These are phyloP conservation scores for Biscogniauxia mediterranea DNA, from an alignment of 2,329 filamentous ascomycete genomes.

Conservation along the genomic window DNA sequence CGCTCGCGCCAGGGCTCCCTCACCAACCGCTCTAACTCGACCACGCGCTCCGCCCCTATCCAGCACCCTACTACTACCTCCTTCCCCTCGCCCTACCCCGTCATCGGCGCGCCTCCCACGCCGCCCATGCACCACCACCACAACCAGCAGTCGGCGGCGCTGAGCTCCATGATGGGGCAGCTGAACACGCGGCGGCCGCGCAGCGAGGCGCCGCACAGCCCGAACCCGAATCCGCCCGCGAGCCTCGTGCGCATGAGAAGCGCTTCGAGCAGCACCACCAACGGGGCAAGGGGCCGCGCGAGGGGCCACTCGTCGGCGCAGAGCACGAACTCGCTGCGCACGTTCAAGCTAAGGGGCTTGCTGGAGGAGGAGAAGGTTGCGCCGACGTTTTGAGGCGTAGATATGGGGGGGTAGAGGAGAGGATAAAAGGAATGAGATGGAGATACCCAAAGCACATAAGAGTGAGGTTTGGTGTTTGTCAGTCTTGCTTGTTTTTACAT, in stretches of 20 bases:
- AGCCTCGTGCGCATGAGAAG: conserved; percentile 9
- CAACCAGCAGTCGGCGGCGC: conserved; percentile 26
- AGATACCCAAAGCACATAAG: too few species aligned
- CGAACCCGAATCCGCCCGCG: conserved; percentile 14
- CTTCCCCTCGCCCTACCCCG: conserved; percentile 19
- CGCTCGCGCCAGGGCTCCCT: conserved; percentile 19
- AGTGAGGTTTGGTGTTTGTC: too few species aligned
- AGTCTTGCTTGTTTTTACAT: too few species aligned
- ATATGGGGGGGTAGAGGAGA: too few species aligned
- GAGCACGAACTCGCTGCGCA: conserved; percentile 26
- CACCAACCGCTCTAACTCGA: conserved; percentile 16
- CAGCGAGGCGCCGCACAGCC: conserved; percentile 19
- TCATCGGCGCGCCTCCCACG: conserved; percentile 26
- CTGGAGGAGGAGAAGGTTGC: conserved; percentile 23
- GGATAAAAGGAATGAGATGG: too few species aligned
- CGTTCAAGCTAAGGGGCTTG: conserved; percentile 24
- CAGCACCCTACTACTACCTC: neutral
- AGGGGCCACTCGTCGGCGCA: conserved; percentile 19
- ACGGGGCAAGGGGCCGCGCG: neutral
- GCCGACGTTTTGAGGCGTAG: conserved; percentile 22
- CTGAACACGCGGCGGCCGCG: conserved; percentile 30
- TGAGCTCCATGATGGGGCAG: conserved; percentile 34
- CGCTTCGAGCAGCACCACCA: neutral
- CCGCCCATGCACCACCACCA: conserved; percentile 27
- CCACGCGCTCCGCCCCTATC: conserved; percentile 5